Percentiles rank a stretch among this genome's conserved stretches.
These are phyloP conservation scores for Ophiosphaerella korrae DNA, from an alignment of 2,329 filamentous ascomycete species.

Conservation along the genomic window DNA sequence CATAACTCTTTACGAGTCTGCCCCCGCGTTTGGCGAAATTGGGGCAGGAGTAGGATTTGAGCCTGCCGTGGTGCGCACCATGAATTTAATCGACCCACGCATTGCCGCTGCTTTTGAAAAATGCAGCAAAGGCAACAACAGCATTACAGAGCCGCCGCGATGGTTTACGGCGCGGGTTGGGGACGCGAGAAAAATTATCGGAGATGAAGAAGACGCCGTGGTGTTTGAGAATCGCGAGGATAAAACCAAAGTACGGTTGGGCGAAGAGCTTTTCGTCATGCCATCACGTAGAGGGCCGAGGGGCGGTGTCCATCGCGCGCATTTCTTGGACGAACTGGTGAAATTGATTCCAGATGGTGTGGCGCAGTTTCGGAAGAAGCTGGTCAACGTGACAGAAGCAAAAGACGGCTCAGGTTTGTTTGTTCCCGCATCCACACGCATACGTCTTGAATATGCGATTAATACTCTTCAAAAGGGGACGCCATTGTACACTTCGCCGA, in stretches of 20 bases:
- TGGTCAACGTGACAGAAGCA: slow-evolving; percentile 30
- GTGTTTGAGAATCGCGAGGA: slow-evolving; percentile 9
- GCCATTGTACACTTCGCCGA: slow-evolving; percentile 51
- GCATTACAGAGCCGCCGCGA: slow-evolving; percentile 15
- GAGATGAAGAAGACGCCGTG: slow-evolving; percentile 9
- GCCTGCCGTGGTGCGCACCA: slow-evolving; percentile 37
- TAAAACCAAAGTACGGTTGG: slow-evolving; percentile 19
- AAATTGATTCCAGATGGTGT: slow-evolving; percentile 52
- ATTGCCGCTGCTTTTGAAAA: slow-evolving; percentile 18
- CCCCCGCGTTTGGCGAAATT: slow-evolving; percentile 60
- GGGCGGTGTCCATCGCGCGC: slow-evolving; percentile 54
- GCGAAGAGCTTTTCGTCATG: slow-evolving; percentile 28
- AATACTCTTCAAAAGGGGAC: slow-evolving; percentile 9
- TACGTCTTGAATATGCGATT: not conserved
- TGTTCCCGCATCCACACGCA: not conserved
- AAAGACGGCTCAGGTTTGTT: slow-evolving; percentile 23
- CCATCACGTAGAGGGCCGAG: slow-evolving; percentile 29
- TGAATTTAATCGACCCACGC: slow-evolving; percentile 48
- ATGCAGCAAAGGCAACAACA: slow-evolving; percentile 13
- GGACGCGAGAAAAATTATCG: slow-evolving; percentile 22
- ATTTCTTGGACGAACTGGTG: slow-evolving; percentile 57
- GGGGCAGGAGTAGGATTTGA: slow-evolving; percentile 62
- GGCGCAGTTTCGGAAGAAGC: slow-evolving; percentile 49
- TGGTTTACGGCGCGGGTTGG: slow-evolving; percentile 34
- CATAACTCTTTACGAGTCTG: slow-evolving; percentile 62